Evolutionary conservation across 805 yeast genomes (phyloP).

Genomic region (Metschnikowia colocasiae): DNA sequence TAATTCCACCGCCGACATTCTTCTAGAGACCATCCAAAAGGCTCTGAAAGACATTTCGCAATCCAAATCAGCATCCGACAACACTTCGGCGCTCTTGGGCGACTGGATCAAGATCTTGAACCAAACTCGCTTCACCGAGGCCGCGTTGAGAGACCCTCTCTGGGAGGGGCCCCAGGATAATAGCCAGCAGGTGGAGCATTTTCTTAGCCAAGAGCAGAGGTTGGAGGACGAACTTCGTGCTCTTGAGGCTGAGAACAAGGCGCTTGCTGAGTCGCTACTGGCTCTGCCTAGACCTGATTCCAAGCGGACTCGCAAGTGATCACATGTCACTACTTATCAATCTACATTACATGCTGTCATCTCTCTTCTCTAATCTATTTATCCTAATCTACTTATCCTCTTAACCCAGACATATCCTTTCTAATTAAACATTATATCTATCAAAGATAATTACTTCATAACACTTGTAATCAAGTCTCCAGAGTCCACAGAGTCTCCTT

Average conservation of each 20-base stretch:
- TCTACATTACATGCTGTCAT: too few relatives aligned
- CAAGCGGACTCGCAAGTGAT: slow-evolving; percentile 19
- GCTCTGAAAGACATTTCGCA: slow-evolving; percentile 29
- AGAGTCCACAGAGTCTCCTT: slow-evolving; percentile 95
- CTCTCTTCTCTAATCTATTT: not conserved
- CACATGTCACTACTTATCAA: not conserved
- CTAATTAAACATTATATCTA: not conserved
- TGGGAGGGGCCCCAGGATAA: slow-evolving; percentile 23
- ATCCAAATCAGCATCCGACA: slow-evolving; percentile 41
- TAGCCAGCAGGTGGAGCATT: slow-evolving; percentile 19
- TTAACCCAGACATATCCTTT: not conserved
- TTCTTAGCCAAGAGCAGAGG: slow-evolving; percentile 20
- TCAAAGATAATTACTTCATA: slow-evolving; percentile 17
- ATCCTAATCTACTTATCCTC: not conserved
- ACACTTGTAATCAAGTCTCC: slow-evolving; percentile 66
- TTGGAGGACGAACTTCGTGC: slow-evolving; percentile 24
- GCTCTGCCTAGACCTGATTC: slow-evolving; percentile 26
- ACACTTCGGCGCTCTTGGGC: slow-evolving; percentile 49
- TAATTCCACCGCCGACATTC: slow-evolving; percentile 29
- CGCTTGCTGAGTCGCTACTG: slow-evolving; percentile 21
- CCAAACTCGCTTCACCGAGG: slow-evolving; percentile 54
- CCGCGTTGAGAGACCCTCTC: slow-evolving; percentile 19
- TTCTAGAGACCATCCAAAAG: slow-evolving; percentile 27
- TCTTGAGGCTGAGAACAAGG: slow-evolving; percentile 27
- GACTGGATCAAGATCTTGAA: slow-evolving; percentile 61